phyloP scores from a whole-genome alignment of 2,329 filamentous ascomycete genomes.

The Pseudocercospora vitis region DNA sequence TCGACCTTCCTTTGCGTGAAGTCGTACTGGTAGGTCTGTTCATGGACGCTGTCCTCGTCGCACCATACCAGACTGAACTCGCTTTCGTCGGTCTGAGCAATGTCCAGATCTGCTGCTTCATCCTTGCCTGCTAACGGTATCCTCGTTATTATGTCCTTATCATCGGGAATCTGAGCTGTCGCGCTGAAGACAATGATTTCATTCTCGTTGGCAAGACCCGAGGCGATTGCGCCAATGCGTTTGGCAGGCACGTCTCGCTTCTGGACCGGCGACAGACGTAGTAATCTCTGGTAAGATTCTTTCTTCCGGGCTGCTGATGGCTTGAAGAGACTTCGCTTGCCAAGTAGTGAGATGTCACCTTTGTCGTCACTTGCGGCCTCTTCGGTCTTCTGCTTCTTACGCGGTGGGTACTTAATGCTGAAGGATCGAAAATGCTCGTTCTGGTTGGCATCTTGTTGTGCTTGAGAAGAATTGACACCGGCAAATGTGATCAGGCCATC shows the following conservation, averaged over 20 bases:
- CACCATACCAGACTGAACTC: conserved; percentile 76
- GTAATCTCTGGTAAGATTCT: conserved; percentile 61
- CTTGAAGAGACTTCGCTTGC: conserved; percentile 55
- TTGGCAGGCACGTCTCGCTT: conserved; percentile 53
- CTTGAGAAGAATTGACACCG: conserved; percentile 78
- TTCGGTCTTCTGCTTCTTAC: conserved; percentile 42
- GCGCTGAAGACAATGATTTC: conserved; percentile 81
- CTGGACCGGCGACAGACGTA: conserved; percentile 57
- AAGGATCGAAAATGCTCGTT: conserved; percentile 85
- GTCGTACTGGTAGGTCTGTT: conserved; percentile 59
- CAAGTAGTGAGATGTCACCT: conserved; percentile 48
- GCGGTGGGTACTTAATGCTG: conserved; percentile 57
- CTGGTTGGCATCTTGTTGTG: conserved; percentile 69
- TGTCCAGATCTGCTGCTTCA: conserved; percentile 69
- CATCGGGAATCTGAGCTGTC: conserved; percentile 53
- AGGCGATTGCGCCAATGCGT: conserved; percentile 74
- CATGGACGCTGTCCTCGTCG: conserved; percentile 71
- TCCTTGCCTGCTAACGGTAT: conserved; percentile 52
- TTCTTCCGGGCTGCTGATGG: conserved; percentile 46
- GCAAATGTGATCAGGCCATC: conserved; percentile 61
- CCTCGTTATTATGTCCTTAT: conserved; percentile 54
- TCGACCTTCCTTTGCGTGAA: conserved; percentile 43
- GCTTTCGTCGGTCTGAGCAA: conserved; percentile 61
- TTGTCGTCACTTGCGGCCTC: conserved; percentile 40
- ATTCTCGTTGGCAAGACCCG: conserved; percentile 68